phyloP scores from a whole-genome alignment of 164 flowering plant genomes.

The Saururus chinensis region DNA sequence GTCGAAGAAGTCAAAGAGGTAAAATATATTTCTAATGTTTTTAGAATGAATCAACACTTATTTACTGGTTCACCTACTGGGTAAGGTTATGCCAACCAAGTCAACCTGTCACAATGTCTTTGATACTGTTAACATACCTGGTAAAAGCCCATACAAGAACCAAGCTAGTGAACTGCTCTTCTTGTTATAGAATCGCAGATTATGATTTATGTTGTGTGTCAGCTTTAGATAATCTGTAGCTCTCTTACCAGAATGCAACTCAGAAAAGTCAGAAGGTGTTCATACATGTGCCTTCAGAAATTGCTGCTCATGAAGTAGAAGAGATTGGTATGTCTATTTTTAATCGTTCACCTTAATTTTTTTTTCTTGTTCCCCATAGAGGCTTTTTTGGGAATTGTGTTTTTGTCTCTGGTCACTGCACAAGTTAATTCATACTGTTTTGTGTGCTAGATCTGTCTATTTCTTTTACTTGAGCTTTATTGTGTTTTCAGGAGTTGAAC shows the following conservation, averaged over 20 bases:
- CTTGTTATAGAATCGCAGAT: too few relatives aligned
- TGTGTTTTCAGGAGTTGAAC: slow-evolving; percentile 76
- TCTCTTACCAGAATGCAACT: slow-evolving; percentile 98
- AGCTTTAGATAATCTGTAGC: slow-evolving; percentile 6
- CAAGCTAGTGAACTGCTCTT: too few relatives aligned
- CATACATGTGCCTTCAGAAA: slow-evolving; percentile 97
- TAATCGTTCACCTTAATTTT: too few relatives aligned
- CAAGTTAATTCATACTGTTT: neutral
- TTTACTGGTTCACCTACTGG: neutral
- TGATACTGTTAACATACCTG: slow-evolving; percentile 79
- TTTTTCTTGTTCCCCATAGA: too few relatives aligned
- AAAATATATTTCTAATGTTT: neutral
- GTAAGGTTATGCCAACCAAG: too few relatives aligned
- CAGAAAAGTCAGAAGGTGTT: slow-evolving; percentile 98
- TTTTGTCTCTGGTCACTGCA: neutral
- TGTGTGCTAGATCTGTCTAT: too few relatives aligned
- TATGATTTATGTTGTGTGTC: too few relatives aligned
- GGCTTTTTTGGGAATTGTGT: neutral
- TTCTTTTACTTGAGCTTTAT: neutral
- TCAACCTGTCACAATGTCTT: neutral
- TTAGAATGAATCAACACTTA: neutral
- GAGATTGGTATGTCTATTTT: slow-evolving; percentile 66
- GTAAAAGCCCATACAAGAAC: too few relatives aligned
- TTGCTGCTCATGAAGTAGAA: slow-evolving; percentile 99
- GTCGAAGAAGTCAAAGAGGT: slow-evolving; percentile 99